Evolutionary conservation across 768 basidiomycete species (phyloP).

Genomic region (Leucocoprinus birnbaumii): DNA sequence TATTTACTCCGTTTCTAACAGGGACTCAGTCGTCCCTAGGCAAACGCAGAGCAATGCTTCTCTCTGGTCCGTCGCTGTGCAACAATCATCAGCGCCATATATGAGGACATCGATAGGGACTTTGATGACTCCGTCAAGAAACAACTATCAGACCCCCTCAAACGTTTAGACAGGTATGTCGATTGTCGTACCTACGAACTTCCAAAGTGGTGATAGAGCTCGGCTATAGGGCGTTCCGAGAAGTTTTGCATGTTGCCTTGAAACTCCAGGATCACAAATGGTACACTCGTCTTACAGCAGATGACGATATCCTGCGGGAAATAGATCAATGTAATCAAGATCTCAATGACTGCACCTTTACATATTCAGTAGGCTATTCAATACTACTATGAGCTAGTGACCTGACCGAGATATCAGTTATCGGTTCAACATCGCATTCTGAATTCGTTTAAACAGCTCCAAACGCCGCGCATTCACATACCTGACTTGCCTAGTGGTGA

Average conservation of each 20-base stretch:
- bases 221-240: background rate
- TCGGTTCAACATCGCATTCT: background rate
- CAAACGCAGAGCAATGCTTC: background rate
- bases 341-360: background rate
- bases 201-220: no score
- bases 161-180: background rate
- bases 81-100: background rate
- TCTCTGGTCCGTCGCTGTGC: background rate
- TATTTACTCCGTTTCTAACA: conserved; percentile 50
- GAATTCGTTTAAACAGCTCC: background rate
- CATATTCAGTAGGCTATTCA: background rate
- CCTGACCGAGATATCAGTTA: background rate
- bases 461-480: background rate
- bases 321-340: background rate
- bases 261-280: background rate
- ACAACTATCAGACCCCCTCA: background rate
- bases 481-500: no score
- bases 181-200: background rate
- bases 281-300: background rate
- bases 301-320: background rate
- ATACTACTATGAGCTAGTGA: background rate
- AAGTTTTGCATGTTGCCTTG: background rate
- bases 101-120: background rate
- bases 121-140: background rate
- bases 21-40: conserved; percentile 13